Conservation (phyloP, 73 alveolate species). For the Tetrahymena elliotti region DNA sequence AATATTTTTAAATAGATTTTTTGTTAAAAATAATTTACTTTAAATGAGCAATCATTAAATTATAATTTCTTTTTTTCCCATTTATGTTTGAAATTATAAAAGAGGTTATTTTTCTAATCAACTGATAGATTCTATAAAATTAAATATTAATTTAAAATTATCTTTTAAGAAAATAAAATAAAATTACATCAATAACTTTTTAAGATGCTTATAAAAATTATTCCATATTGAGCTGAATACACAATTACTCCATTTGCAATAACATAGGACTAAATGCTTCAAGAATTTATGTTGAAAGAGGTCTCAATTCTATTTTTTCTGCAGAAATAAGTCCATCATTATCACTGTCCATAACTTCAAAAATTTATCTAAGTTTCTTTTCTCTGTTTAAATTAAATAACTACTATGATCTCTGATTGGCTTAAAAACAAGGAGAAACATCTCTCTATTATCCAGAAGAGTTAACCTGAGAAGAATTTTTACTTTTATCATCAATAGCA, state of each 20-base stretch:
- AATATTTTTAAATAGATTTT: no score
- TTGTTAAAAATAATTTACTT: no score
- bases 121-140: not conserved
- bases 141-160: no score
- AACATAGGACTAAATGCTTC: not conserved
- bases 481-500: not conserved
- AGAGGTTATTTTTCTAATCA: not conserved
- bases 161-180: no score
- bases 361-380: not conserved
- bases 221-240: not conserved
- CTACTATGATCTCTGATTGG: not conserved
- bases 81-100: not conserved
- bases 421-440: not conserved
- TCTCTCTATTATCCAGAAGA: not conserved
- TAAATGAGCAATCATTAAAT: not conserved
- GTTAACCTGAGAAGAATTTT: not conserved
- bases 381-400: not conserved
- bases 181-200: not conserved
- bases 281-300: not conserved
- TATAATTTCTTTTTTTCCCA: not conserved
- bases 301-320: not conserved
- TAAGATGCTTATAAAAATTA: not conserved
- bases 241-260: not conserved
- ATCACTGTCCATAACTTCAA: not conserved
- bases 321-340: not conserved